A percentile compares a stretch with the other conserved stretches of the same genome.
phyloP scores from a whole-genome alignment of 1,139 yeast genomes.

The Keqinozyma sinolaborantium region DNA sequence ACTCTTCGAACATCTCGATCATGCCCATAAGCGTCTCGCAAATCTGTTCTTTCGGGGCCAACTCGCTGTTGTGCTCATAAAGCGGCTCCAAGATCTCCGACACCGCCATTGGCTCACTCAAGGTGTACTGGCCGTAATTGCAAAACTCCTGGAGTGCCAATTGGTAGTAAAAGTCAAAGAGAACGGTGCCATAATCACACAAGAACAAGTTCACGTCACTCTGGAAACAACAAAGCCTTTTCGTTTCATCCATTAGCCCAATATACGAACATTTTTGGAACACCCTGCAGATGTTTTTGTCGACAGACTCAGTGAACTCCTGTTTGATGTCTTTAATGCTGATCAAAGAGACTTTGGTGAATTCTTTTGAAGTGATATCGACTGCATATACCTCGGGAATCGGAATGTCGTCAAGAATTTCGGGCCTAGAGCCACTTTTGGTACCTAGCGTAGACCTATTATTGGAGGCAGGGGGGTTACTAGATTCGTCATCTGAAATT shows the following conservation, averaged over 20 bases:
- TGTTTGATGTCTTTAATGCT: conserved; percentile 56
- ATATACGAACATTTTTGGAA: conserved; percentile 72
- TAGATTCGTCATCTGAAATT: background rate
- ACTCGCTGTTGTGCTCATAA: conserved; percentile 10
- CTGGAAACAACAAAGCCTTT: conserved; percentile 78
- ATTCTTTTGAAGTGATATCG: conserved; percentile 8
- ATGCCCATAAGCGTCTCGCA: conserved; percentile 35
- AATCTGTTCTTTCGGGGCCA: conserved; percentile 15
- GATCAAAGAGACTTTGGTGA: conserved; percentile 44
- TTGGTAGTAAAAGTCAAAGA: conserved; percentile 76
- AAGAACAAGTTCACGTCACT: conserved; percentile 72
- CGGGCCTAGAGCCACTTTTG: background rate
- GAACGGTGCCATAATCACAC: conserved; percentile 74
- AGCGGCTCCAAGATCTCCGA: conserved; percentile 24
- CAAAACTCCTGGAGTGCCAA: conserved; percentile 73
- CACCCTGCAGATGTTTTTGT: conserved; percentile 58
- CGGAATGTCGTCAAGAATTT: background rate
- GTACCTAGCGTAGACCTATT: background rate
- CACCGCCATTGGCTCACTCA: conserved; percentile 37
- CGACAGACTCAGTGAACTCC: conserved; percentile 44
- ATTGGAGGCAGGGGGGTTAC: background rate
- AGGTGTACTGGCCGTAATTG: conserved; percentile 67
- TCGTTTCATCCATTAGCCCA: conserved; percentile 73
- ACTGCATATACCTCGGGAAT: too few relatives aligned
- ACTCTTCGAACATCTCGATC: conserved; percentile 79